phyloP scores from a whole-genome alignment of 495 filamentous ascomycete species.

The Halenospora varia region DNA sequence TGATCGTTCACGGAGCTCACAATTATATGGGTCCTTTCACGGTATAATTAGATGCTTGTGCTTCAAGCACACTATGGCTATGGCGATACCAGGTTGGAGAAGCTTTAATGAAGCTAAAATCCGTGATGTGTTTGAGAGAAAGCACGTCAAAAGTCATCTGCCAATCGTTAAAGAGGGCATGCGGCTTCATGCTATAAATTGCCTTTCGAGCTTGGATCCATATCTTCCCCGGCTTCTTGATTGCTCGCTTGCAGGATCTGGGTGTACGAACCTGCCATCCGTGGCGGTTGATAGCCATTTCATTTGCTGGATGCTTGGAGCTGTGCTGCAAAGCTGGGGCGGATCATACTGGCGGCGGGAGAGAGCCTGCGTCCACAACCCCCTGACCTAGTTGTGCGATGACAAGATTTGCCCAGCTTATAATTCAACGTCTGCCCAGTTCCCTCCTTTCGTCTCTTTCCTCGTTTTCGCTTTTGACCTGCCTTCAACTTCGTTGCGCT shows the following conservation, averaged over 20 bases:
- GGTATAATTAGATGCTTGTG: too few species aligned
- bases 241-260: slow-evolving; percentile 2
- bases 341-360: not conserved
- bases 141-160: not conserved
- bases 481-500: not conserved
- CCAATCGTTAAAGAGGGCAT: not conserved
- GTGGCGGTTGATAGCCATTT: slow-evolving; percentile 1
- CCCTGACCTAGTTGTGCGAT: slow-evolving; percentile 2
- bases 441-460: not conserved
- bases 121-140: too few species aligned
- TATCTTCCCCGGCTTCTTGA: slow-evolving; percentile 7
- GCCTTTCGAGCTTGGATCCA: not conserved
- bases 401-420: slow-evolving; percentile 13
- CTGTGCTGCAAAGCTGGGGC: slow-evolving; percentile 2
- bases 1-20: too few species aligned
- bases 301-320: slow-evolving; percentile 6
- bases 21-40: too few species aligned
- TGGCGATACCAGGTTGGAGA: too few species aligned
- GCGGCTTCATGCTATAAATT: not conserved
- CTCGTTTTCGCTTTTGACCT: not conserved
- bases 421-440: slow-evolving; percentile 9
- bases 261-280: not conserved
- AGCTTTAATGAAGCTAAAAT: too few species aligned
- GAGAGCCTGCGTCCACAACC: not conserved
- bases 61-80: too few species aligned